phyloP scores from a whole-genome alignment of 495 filamentous ascomycete species.

The Articulospora tetracladia region DNA sequence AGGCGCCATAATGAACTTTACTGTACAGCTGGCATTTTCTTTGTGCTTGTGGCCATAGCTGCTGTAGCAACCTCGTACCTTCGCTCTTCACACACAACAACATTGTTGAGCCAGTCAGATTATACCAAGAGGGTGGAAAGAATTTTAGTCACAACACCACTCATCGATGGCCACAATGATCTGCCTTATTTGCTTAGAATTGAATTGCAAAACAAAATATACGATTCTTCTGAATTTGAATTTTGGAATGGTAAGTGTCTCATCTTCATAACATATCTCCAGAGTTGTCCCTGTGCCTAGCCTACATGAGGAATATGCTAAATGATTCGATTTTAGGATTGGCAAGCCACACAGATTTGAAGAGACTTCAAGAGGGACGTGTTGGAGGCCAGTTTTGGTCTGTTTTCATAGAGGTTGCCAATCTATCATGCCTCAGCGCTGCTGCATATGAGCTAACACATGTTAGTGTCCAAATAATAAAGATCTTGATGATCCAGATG shows the following conservation, averaged over 20 bases:
- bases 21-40: too few relatives aligned
- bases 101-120: neutral
- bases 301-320: too few relatives aligned
- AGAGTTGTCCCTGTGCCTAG: too few relatives aligned
- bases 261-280: too few relatives aligned
- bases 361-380: slow-evolving; percentile 23
- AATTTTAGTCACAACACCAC: neutral
- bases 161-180: slow-evolving; percentile 34
- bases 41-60: neutral
- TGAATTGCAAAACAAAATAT: slow-evolving; percentile 29
- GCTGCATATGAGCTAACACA: neutral
- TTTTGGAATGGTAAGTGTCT: neutral
- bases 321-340: neutral
- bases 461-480: slow-evolving; percentile 9
- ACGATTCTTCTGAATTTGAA: slow-evolving; percentile 10
- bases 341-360: slow-evolving; percentile 23
- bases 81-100: neutral
- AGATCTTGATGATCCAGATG: slow-evolving; percentile 23
- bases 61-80: neutral
- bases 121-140: neutral
- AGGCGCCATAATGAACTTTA: too few relatives aligned
- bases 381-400: slow-evolving; percentile 36
- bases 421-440: too few relatives aligned
- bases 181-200: slow-evolving; percentile 29
- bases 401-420: slow-evolving; percentile 22